Percentiles rank a stretch among this genome's conserved stretches.
phyloP scores from a whole-genome alignment of 768 basidiomycete genomes.

The Lepiota subincarnata region DNA sequence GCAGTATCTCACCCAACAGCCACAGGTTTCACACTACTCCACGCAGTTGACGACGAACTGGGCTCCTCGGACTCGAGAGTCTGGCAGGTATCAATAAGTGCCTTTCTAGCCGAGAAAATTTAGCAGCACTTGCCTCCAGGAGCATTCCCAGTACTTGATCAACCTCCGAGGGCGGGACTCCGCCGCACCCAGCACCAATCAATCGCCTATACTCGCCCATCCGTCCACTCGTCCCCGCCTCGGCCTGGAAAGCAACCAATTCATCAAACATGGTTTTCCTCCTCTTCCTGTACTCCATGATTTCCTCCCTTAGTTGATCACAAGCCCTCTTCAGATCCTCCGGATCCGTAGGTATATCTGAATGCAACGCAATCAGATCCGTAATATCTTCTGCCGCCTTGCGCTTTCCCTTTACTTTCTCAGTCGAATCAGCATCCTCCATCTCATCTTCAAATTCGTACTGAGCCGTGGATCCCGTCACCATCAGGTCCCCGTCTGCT shows the following conservation, averaged over 20 bases:
- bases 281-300: constrained; percentile 61
- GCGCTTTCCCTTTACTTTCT: constrained; percentile 52
- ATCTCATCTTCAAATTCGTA: constrained; percentile 44
- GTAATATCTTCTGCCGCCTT: constrained; percentile 57
- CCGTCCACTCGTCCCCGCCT: constrained; percentile 83
- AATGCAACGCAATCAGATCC: constrained; percentile 58
- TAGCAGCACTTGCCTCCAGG: constrained; percentile 57
- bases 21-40: constrained; percentile 36
- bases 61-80: constrained; percentile 82
- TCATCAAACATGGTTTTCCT: constrained; percentile 72
- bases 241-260: constrained; percentile 77
- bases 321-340: constrained; percentile 52
- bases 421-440: constrained; percentile 36
- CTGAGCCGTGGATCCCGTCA: constrained; percentile 40
- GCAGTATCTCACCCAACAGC: constrained; percentile 24
- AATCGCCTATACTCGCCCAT: constrained; percentile 88
- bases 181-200: constrained; percentile 88
- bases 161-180: constrained; percentile 80
- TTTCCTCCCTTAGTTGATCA: constrained; percentile 58
- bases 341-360: constrained; percentile 53
- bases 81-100: constrained; percentile 30
- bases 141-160: constrained; percentile 83
- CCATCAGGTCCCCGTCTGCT: constrained; percentile 51
- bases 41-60: constrained; percentile 50
- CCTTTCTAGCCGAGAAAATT: background rate